Conservation (phyloP, 2,329 filamentous ascomycete genomes). For the Aaosphaeria arxii region DNA sequence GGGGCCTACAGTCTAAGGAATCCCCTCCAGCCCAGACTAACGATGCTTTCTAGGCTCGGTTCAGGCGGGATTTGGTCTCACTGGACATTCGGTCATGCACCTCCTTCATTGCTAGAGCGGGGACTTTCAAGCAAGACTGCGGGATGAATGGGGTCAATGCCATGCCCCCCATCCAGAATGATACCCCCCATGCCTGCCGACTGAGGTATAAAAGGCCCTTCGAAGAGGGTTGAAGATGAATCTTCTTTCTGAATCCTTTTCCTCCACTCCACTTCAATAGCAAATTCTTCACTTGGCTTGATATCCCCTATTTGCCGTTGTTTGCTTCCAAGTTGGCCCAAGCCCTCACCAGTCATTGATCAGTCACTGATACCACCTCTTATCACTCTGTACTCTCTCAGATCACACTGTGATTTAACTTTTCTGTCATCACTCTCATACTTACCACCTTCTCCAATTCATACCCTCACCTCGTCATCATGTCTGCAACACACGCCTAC, state of each 20-base stretch:
- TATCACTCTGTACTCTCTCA: conserved; percentile 2
- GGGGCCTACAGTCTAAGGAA: conserved; percentile 22
- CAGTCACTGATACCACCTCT: conserved; percentile 1
- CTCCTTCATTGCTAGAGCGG: conserved; percentile 39
- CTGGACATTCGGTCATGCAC: conserved; percentile 38
- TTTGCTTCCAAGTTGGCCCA: too few relatives aligned
- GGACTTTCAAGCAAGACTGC: conserved; percentile 27
- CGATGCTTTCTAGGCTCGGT: conserved; percentile 31
- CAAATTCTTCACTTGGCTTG: not conserved
- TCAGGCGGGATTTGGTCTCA: conserved; percentile 33
- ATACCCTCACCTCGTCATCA: conserved; percentile 13
- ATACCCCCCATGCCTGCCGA: conserved; percentile 15
- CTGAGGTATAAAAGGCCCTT: conserved; percentile 38
- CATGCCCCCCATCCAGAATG: conserved; percentile 25
- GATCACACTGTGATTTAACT: not conserved
- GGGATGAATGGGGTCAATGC: conserved; percentile 29
- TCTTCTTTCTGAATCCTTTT: conserved; percentile 27
- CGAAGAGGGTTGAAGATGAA: conserved; percentile 10
- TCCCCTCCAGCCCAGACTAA: conserved; percentile 33
- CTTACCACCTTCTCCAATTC: not conserved
- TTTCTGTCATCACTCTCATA: not conserved
- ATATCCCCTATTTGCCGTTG: too few relatives aligned
- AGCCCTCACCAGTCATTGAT: not conserved
- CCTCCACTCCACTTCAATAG: conserved; percentile 14
- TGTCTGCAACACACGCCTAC: conserved; percentile 37